phyloP scores from a whole-genome alignment of 2,329 filamentous ascomycete species.

The Cladorrhinum sp. region DNA sequence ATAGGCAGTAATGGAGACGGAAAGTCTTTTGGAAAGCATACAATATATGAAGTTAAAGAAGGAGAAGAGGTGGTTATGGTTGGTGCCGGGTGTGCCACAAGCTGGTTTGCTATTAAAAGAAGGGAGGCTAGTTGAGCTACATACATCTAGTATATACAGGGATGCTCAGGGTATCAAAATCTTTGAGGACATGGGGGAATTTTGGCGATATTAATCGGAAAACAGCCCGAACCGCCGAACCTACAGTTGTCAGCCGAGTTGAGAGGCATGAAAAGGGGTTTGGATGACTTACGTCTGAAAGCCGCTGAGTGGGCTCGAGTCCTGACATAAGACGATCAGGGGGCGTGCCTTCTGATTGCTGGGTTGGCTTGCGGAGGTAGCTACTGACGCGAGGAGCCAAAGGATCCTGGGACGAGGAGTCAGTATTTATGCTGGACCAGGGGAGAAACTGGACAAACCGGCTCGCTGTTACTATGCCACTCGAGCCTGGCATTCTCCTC shows the following conservation, averaged over 20 bases:
- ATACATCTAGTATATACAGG: background rate
- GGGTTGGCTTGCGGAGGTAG: conserved; percentile 30
- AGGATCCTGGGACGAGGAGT: conserved; percentile 40
- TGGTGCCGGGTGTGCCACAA: conserved; percentile 88
- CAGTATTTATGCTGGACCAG: conserved; percentile 23
- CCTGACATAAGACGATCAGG: conserved; percentile 31
- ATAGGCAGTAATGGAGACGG: conserved; percentile 33
- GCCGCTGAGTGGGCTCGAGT: conserved; percentile 69
- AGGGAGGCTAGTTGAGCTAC: conserved; percentile 6
- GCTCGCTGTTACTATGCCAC: conserved; percentile 69
- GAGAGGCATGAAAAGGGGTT: background rate
- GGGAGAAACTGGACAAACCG: conserved; percentile 39
- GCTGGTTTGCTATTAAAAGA: conserved; percentile 62
- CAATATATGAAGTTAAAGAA: background rate
- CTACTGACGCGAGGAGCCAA: conserved; percentile 44
- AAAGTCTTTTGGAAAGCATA: conserved; percentile 28
- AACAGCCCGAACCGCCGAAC: conserved; percentile 36
- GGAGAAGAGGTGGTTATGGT: conserved; percentile 48
- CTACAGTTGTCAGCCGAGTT: conserved; percentile 34
- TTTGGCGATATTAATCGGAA: conserved; percentile 19
- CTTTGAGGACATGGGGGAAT: conserved; percentile 3
- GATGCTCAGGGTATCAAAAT: no score
- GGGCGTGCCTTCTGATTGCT: conserved; percentile 7
- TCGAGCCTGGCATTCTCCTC: conserved; percentile 66
- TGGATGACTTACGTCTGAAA: conserved; percentile 61